phyloP scores from a whole-genome alignment of 73 alveolate genomes.

The Tetrahymena borealis region DNA sequence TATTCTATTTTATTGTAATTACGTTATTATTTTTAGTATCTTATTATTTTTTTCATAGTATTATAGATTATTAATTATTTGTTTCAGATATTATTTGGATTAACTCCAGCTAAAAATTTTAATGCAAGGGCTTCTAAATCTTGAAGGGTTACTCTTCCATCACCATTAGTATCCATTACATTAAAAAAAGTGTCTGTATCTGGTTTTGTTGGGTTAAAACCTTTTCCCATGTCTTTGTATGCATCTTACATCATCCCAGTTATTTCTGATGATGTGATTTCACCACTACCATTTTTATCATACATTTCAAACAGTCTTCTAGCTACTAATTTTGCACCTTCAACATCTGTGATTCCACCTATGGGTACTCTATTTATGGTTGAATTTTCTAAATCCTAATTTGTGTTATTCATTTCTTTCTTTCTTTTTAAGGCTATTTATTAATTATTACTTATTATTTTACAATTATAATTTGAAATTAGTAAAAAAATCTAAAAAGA shows the following conservation, averaged over 20 bases:
- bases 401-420: background rate
- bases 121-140: slow-evolving; percentile 39
- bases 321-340: slow-evolving; percentile 30
- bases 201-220: slow-evolving; percentile 41
- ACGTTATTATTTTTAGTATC: background rate
- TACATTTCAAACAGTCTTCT: slow-evolving; percentile 36
- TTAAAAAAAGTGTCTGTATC: slow-evolving; percentile 25
- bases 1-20: no score
- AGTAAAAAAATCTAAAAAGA: no score
- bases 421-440: background rate
- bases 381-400: background rate
- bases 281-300: slow-evolving; percentile 37
- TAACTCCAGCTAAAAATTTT: slow-evolving; percentile 34
- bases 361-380: slow-evolving; percentile 8
- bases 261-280: slow-evolving; percentile 20
- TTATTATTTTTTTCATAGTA: background rate
- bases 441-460: background rate
- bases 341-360: slow-evolving; percentile 46
- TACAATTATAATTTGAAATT: no score
- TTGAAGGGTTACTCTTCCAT: slow-evolving; percentile 34
- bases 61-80: background rate
- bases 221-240: slow-evolving; percentile 40
- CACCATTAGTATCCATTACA: slow-evolving; percentile 37
- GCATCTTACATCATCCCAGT: slow-evolving; percentile 47
- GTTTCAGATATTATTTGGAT: background rate